Evolutionary conservation across 2,329 filamentous ascomycete genomes (phyloP).

Genomic region (Periglandula ipomoeae): DNA sequence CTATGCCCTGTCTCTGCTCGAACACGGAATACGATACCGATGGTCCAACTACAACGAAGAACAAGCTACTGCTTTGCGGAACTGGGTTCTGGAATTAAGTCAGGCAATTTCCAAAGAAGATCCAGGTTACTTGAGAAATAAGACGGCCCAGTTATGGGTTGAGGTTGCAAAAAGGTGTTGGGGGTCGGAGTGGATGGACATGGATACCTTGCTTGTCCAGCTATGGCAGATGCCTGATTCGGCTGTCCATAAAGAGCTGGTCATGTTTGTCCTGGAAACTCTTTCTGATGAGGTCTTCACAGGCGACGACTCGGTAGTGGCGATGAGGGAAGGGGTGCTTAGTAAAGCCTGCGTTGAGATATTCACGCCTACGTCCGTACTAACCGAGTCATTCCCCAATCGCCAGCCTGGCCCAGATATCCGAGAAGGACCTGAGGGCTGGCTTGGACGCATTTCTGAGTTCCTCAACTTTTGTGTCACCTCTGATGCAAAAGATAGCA

Average conservation of each 20-base stretch:
- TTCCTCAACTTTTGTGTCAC: conserved; percentile 67
- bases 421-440: conserved; percentile 73
- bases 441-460: conserved; percentile 68
- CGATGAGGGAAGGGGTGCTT: conserved; percentile 71
- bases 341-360: conserved; percentile 90
- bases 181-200: conserved; percentile 88
- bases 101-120: conserved; percentile 62
- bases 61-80: conserved; percentile 59
- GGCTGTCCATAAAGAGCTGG: conserved; percentile 67
- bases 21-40: conserved; percentile 78
- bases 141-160: conserved; percentile 89
- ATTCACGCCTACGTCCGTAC: conserved; percentile 70
- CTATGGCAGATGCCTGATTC: conserved; percentile 68
- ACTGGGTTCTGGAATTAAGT: conserved; percentile 72
- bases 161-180: conserved; percentile 90
- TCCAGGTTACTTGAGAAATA: conserved; percentile 79
- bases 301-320: conserved; percentile 78
- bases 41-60: conserved; percentile 65
- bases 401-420: conserved; percentile 60
- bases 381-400: conserved; percentile 67
- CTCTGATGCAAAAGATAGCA: conserved; percentile 53
- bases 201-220: conserved; percentile 75
- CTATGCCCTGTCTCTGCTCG: conserved; percentile 86
- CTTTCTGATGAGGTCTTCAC: conserved; percentile 92
- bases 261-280: conserved; percentile 80